Evolutionary conservation across 78 protist genomes (phyloP).

Genomic region (Chrysochromulina tobinii): DNA sequence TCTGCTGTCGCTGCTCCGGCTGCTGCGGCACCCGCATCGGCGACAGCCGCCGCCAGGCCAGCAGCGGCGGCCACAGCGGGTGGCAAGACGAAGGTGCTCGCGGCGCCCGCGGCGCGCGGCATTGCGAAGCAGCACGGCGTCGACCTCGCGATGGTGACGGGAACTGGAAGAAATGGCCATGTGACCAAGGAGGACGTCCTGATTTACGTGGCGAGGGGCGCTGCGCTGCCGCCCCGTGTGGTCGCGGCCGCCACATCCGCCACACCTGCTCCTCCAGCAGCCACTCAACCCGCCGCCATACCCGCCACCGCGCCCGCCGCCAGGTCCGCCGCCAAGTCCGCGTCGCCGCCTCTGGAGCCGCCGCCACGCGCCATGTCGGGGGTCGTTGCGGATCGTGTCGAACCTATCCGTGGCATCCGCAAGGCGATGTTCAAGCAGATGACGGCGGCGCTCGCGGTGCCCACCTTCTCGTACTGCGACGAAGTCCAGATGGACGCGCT

Average conservation of each 20-base stretch:
- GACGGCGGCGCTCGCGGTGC: constrained; percentile 74
- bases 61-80: neutral
- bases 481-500: constrained; percentile 66
- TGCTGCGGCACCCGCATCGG: neutral
- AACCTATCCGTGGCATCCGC: constrained; percentile 48
- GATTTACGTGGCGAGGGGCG: too few species aligned
- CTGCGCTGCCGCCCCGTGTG: too few species aligned
- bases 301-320: neutral
- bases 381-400: neutral
- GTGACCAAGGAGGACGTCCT: constrained; percentile 77
- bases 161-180: constrained; percentile 84
- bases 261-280: too few species aligned
- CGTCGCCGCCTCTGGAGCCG: neutral
- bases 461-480: constrained; percentile 81
- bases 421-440: constrained; percentile 81
- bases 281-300: neutral
- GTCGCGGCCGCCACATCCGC: too few species aligned
- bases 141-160: constrained; percentile 53
- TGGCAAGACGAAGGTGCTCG: constrained; percentile 51
- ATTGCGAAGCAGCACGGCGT: constrained; percentile 72
- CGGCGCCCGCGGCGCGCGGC: constrained; percentile 88
- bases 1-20: neutral
- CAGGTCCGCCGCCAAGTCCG: neutral
- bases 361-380: neutral
- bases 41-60: neutral